Percentiles rank a stretch among this genome's conserved stretches.
These are phyloP conservation scores for Patellifolia procumbens DNA, from an alignment of 179 eudicot species.

Conservation along the genomic window DNA sequence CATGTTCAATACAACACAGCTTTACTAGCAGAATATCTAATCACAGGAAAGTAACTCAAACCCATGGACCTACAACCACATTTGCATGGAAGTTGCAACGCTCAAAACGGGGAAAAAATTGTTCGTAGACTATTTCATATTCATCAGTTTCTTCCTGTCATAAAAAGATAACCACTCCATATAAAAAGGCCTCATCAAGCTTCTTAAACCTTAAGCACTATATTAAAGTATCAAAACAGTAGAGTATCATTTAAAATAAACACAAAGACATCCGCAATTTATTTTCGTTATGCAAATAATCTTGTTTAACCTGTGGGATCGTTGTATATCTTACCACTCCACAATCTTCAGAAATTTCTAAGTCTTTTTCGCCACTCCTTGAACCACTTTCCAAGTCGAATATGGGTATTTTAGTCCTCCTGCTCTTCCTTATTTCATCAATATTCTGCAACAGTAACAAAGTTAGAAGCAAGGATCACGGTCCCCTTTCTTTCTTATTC, in stretches of 20 bases:
- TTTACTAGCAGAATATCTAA: too few relatives aligned
- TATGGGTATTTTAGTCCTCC: conserved; percentile 75
- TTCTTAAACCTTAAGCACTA: background rate
- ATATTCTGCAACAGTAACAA: conserved; percentile 65
- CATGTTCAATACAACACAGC: too few relatives aligned
- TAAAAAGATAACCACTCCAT: background rate
- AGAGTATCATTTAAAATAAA: background rate
- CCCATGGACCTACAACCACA: background rate
- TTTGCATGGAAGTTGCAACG: background rate
- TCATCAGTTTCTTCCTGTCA: too few relatives aligned
- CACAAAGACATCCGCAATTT: background rate
- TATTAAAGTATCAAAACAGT: background rate
- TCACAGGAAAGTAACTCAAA: background rate
- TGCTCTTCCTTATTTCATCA: conserved; percentile 63
- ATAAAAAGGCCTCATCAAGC: too few relatives aligned
- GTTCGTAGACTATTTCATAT: background rate
- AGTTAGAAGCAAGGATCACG: background rate
- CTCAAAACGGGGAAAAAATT: too few relatives aligned
- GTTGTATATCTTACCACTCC: conserved; percentile 75
- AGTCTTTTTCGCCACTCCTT: conserved; percentile 75
- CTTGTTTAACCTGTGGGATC: background rate
- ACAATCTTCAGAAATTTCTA: conserved; percentile 96
- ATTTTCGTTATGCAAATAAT: background rate
- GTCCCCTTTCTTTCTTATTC: background rate
- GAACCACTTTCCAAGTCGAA: conserved; percentile 88